Conservation (phyloP, 768 basidiomycete species). For the Suillus hirtellus region DNA sequence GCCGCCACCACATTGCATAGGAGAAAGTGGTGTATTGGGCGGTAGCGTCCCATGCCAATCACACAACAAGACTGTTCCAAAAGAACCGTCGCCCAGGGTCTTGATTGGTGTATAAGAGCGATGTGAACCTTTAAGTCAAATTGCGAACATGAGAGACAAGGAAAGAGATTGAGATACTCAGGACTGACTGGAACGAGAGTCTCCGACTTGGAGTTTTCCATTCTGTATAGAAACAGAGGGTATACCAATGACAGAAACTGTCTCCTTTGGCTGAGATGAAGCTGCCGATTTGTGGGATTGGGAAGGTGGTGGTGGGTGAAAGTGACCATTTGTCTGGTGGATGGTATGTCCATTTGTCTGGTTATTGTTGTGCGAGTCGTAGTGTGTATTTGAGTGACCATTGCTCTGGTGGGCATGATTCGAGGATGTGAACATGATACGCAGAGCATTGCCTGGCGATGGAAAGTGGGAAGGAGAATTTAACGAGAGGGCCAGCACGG, state of each 20-base stretch:
- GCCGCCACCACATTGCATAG: conserved; percentile 94
- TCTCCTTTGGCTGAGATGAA: conserved; percentile 47
- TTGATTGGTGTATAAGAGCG: conserved; percentile 95
- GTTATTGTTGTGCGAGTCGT: conserved; percentile 27
- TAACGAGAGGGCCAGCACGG: conserved; percentile 20
- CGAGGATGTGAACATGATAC: conserved; percentile 35
- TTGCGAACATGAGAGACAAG: conserved; percentile 15
- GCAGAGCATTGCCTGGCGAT: conserved; percentile 33
- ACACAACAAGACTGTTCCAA: conserved; percentile 97
- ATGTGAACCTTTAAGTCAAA: conserved; percentile 59
- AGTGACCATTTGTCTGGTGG: conserved; percentile 15
- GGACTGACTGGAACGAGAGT: conserved; percentile 66
- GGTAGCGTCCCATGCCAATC: conserved; percentile 98
- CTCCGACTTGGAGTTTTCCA: conserved; percentile 71
- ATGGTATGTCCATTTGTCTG: conserved; percentile 30
- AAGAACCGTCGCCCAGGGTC: conserved; percentile 96
- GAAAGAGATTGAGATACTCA: conserved; percentile 10
- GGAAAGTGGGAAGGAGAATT: conserved; percentile 13
- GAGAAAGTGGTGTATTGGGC: conserved; percentile 85
- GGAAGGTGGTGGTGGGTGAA: conserved; percentile 19
- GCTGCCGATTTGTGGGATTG: conserved; percentile 19
- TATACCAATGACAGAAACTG: conserved; percentile 67
- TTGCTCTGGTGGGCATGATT: conserved; percentile 31
- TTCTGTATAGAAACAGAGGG: conserved; percentile 75
- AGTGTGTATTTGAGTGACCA: conserved; percentile 13